phyloP scores from a whole-genome alignment of 768 basidiomycete species.

The Podaxis pistillaris region DNA sequence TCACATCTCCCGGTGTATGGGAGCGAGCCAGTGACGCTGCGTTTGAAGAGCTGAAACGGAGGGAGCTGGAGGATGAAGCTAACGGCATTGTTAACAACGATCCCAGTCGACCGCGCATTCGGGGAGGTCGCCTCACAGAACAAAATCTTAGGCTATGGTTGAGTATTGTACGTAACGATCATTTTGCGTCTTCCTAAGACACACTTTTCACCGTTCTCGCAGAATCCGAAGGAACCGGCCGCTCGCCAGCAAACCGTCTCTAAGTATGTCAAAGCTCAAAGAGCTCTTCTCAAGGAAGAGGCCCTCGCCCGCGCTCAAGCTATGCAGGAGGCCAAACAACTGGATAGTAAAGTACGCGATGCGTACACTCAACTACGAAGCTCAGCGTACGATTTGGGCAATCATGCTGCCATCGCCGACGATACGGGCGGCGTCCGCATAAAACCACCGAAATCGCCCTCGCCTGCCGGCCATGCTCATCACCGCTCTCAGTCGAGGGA shows the following conservation, averaged over 20 bases:
- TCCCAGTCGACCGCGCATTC: conserved; percentile 57
- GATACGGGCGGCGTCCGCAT: conserved; percentile 69
- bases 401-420: conserved; percentile 43
- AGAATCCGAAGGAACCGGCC: conserved; percentile 92
- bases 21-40: conserved; percentile 83
- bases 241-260: conserved; percentile 82
- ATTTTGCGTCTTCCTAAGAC: neutral
- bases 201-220: conserved; percentile 16
- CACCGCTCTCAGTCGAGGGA: conserved; percentile 61
- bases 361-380: conserved; percentile 77
- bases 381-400: conserved; percentile 71
- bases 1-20: conserved; percentile 85
- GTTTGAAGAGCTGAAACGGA: conserved; percentile 71
- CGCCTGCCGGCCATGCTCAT: conserved; percentile 26
- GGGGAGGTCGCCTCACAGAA: conserved; percentile 70
- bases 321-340: conserved; percentile 70
- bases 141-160: conserved; percentile 81
- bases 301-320: conserved; percentile 75
- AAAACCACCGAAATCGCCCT: conserved; percentile 52
- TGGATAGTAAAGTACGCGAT: conserved; percentile 78
- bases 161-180: conserved; percentile 54
- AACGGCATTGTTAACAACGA: conserved; percentile 51
- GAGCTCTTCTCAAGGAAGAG: conserved; percentile 79
- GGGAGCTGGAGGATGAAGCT: conserved; percentile 70
- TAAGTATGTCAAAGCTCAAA: conserved; percentile 80